Conservation (phyloP, 805 yeast species). For the Candida qinlingensis region DNA sequence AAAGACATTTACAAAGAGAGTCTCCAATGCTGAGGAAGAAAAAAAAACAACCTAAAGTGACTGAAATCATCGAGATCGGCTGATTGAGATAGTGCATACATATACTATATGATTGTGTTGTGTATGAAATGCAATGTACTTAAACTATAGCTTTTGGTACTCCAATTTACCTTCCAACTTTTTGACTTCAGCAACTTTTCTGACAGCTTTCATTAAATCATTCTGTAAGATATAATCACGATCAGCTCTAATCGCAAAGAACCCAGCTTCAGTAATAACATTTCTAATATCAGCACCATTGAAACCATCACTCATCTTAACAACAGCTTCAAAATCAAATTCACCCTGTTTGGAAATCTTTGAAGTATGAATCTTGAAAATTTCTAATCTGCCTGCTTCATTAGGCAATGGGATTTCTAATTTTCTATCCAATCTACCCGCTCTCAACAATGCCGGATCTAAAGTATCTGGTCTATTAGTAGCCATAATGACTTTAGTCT, state of each 20-base stretch:
- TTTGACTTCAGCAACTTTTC: conserved; percentile 95
- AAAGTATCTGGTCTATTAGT: conserved; percentile 98
- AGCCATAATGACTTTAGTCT: conserved; percentile 97
- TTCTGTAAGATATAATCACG: conserved; percentile 90
- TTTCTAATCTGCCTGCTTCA: conserved; percentile 91
- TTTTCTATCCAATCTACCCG: conserved; percentile 95
- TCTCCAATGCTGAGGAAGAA: conserved; percentile 17
- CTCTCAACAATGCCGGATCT: conserved; percentile 95
- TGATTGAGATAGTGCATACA: background rate
- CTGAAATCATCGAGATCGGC: conserved; percentile 1
- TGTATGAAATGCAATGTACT: background rate
- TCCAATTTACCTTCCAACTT: conserved; percentile 94
- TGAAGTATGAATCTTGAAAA: conserved; percentile 87
- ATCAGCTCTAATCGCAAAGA: conserved; percentile 96
- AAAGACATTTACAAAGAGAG: conserved; percentile 36
- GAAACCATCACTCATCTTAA: conserved; percentile 98
- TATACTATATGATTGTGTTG: background rate
- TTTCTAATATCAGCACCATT: conserved; percentile 98
- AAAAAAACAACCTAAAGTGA: background rate
- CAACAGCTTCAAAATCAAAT: conserved; percentile 94
- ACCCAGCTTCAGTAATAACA: conserved; percentile 97
- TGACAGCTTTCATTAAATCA: conserved; percentile 95
- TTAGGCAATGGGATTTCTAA: conserved; percentile 94
- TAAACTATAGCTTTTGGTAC: conserved; percentile 74
- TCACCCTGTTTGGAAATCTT: conserved; percentile 89